Evolutionary conservation across 1,139 yeast species (phyloP), one percentile per base, ranked within the genome.

Genomic region (Blastobotrys proliferans): DNA sequence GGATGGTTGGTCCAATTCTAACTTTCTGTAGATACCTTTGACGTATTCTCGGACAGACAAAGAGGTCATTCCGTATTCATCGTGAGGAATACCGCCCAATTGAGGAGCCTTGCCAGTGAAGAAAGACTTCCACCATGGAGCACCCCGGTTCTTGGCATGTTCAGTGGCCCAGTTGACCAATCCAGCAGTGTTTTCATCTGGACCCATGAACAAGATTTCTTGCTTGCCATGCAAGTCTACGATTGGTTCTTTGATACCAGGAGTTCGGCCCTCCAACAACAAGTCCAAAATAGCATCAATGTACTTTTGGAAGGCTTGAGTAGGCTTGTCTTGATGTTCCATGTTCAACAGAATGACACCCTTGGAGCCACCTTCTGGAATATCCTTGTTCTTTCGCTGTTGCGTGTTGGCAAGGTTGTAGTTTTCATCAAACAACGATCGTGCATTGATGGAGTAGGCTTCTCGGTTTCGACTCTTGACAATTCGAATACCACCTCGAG

Each of bases 111-210:
- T 92, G 55, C 98, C 98, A 35, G 98, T 92, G 67, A 92, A 83
- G 74, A 92, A 92, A 1, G 97, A 92, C 69, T 88, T 90, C 98
- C 98, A 92, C 95, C 95, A 88, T 50, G 95, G 92, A 40, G 97
- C 96, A 51, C 95, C 95, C 66, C 98, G 81, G 49, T 72, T 70
- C 60, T 86, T 80, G 30, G 98, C 98, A 62, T 92, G 98, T 53
- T 80, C 70, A 35, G 97, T 92, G n/a, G 98, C 98, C 98, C 98
- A 92, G 65, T 92, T 90, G 45, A 90, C 95, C 58, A 85, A 82
- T 25, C 83, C 83, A 27, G 98, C 97, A 47, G 97, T 88, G 66
- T 95, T 95, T 72, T 92, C 98, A 69, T 92, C 98, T 17, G 98
- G 98, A 43, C 98, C 98, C 79, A 92, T 83, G 67, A 86, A 92